Evolutionary conservation across 352 stramenopile species (phyloP).

Genomic region (Pythium guiyangense): DNA sequence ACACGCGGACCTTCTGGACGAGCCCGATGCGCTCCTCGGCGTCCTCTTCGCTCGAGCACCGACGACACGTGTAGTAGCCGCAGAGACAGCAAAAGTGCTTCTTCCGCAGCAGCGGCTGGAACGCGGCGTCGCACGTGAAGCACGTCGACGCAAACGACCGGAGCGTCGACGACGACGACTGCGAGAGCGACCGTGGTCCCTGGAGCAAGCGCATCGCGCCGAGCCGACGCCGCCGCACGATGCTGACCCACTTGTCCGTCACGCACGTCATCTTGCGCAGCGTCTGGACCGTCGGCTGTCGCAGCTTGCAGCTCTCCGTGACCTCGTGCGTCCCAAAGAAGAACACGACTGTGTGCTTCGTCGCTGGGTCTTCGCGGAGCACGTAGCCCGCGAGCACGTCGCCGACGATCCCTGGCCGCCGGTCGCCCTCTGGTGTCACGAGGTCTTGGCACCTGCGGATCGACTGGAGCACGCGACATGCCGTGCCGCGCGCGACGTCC

Average conservation of each 20-base stretch:
- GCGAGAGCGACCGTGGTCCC: background rate
- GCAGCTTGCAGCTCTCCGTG: background rate
- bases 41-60: constrained; percentile 33
- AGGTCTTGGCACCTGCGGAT: constrained; percentile 6
- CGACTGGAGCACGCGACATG: constrained; percentile 12
- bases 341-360: constrained; percentile 19
- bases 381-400: constrained; percentile 17
- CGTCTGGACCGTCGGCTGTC: constrained; percentile 7
- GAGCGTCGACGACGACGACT: constrained; percentile 6
- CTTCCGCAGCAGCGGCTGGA: constrained; percentile 16
- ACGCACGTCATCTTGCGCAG: constrained; percentile 14
- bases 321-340: constrained; percentile 10
- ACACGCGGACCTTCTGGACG: constrained; percentile 29
- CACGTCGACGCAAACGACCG: constrained; percentile 12
- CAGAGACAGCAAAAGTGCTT: constrained; percentile 43
- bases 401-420: constrained; percentile 2
- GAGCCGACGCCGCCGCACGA: constrained; percentile 19
- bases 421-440: constrained; percentile 1
- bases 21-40: constrained; percentile 40
- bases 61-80: constrained; percentile 27
- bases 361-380: constrained; percentile 19
- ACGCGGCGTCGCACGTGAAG: constrained; percentile 13
- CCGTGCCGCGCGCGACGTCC: constrained; percentile 9
- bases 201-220: constrained; percentile 10
- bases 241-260: constrained; percentile 13